Conservation (phyloP, 1,284 basidiomycete genomes). For the Heliocybe sulcata region DNA sequence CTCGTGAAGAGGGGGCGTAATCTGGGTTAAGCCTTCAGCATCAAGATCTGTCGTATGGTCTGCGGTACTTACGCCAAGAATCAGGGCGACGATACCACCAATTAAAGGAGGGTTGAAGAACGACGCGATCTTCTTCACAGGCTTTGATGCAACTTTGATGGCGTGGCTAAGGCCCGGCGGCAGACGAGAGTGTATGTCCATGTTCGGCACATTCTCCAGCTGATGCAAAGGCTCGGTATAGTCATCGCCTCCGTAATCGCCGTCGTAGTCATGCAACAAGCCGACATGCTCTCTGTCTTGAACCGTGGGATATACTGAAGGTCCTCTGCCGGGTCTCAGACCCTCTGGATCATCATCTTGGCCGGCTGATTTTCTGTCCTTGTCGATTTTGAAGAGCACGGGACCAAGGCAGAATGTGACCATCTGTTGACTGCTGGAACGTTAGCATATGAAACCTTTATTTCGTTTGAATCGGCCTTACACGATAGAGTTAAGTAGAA, state of each 20-base stretch:
- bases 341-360: conserved; percentile 8
- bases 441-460: neutral
- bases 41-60: neutral
- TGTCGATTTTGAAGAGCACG: conserved; percentile 16
- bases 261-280: conserved; percentile 16
- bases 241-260: conserved; percentile 4
- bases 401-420: conserved; percentile 23
- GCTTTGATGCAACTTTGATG: conserved; percentile 5
- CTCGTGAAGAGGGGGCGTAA: conserved; percentile 16
- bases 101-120: conserved; percentile 21
- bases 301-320: conserved; percentile 11
- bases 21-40: conserved; percentile 9
- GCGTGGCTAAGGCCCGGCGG: conserved; percentile 1
- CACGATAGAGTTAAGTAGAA: conserved; percentile 24
- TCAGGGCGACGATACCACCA: conserved; percentile 20
- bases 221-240: conserved; percentile 13
- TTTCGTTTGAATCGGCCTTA: neutral
- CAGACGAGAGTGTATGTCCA: conserved; percentile 11
- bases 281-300: conserved; percentile 22
- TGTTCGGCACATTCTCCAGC: conserved; percentile 16
- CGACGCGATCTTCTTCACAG: conserved; percentile 12
- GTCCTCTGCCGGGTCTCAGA: conserved; percentile 14
- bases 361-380: conserved; percentile 8
- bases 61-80: conserved; percentile 17
- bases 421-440: conserved; percentile 14